phyloP scores from a whole-genome alignment of 1,284 basidiomycete species.

The Ustilago shanxiensis region DNA sequence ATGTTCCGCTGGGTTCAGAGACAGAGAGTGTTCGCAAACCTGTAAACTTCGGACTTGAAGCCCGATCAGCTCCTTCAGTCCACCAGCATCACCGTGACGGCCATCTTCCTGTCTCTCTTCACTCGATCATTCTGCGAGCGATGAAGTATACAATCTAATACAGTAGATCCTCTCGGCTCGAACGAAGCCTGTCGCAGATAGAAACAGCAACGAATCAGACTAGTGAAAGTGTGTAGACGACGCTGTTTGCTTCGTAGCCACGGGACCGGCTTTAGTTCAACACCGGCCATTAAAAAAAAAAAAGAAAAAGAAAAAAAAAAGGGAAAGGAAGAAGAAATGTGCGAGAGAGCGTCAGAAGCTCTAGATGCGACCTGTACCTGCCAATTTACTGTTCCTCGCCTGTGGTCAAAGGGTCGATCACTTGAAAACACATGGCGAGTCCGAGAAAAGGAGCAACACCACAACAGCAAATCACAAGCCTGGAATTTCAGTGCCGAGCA shows the following conservation, averaged over 20 bases:
- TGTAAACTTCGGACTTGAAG: conserved; percentile 14
- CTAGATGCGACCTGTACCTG: background rate
- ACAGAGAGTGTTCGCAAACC: background rate
- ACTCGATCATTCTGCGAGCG: no score
- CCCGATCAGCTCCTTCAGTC: conserved; percentile 23
- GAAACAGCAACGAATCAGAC: no score
- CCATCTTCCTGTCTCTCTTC: no score
- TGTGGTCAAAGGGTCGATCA: conserved; percentile 1
- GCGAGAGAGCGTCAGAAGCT: conserved; percentile 4
- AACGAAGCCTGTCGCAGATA: no score
- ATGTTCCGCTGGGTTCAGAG: conserved; percentile 7
- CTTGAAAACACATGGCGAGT: background rate
- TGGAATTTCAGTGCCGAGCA: background rate
- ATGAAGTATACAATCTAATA: no score
- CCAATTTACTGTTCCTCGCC: background rate
- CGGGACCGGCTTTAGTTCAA: no score
- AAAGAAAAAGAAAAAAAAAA: no score
- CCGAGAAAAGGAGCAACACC: background rate
- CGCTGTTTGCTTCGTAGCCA: no score
- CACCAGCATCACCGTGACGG: no score
- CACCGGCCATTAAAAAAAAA: no score
- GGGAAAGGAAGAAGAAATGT: background rate
- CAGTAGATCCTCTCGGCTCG: no score
- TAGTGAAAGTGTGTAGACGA: no score
- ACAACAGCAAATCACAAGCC: conserved; percentile 12